phyloP scores from a whole-genome alignment of 257 asterid genomes.

The Leonotis leonurus region DNA sequence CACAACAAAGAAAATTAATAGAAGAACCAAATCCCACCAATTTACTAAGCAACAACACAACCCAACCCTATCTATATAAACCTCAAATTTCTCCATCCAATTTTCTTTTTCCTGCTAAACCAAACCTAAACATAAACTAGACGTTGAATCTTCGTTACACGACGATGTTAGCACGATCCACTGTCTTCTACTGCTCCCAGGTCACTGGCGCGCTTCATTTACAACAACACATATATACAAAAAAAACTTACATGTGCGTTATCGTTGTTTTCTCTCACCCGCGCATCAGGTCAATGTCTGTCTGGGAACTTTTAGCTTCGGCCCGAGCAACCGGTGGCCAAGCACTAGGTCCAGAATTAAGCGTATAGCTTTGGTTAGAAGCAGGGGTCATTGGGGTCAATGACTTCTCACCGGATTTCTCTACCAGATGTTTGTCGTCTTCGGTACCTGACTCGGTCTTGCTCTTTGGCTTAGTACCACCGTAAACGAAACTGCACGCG shows the following conservation, averaged over 20 bases:
- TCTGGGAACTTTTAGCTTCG: constrained; percentile 48
- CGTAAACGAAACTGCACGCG: constrained; percentile 78
- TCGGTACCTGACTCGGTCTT: constrained; percentile 32
- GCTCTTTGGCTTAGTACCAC: constrained; percentile 49
- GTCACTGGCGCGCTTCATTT: constrained; percentile 36
- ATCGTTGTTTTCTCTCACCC: constrained; percentile 46
- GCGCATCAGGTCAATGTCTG: constrained; percentile 71
- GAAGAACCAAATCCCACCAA: constrained; percentile 30
- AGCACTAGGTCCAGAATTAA: constrained; percentile 30
- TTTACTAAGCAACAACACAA: constrained; percentile 16
- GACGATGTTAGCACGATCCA: constrained; percentile 42
- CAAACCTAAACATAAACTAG: constrained; percentile 24
- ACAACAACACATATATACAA: constrained; percentile 59
- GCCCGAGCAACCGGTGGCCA: constrained; percentile 59
- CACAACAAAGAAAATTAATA: too few relatives aligned
- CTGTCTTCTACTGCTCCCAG: constrained; percentile 19
- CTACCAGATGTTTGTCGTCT: constrained; percentile 27
- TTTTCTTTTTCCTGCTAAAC: not conserved
- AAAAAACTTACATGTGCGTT: constrained; percentile 32
- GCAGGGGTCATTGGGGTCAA: constrained; percentile 25
- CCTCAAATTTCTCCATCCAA: constrained; percentile 21
- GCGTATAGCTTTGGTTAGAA: constrained; percentile 34
- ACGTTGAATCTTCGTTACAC: constrained; percentile 23
- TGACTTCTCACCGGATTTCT: constrained; percentile 39
- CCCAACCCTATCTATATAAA: too few relatives aligned